These are phyloP conservation scores for Radiomyces spectabilis DNA, from an alignment of 192 early-diverging fungal genomes.

Conservation along the genomic window DNA sequence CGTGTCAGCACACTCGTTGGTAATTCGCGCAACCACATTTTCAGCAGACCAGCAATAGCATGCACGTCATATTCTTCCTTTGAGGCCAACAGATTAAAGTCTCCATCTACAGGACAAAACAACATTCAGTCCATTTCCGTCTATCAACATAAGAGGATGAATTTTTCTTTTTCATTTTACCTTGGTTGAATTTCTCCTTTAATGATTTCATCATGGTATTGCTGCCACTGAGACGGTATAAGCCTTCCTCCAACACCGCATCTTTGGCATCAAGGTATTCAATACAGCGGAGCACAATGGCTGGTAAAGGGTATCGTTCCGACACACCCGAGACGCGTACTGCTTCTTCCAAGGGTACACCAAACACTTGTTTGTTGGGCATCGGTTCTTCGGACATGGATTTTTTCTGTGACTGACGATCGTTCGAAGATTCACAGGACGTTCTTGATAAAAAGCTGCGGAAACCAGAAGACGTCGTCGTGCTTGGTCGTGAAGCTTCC, in stretches of 20 bases:
- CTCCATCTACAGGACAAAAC: slow-evolving; percentile 46
- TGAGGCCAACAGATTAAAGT: slow-evolving; percentile 57
- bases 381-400: no score
- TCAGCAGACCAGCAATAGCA: slow-evolving; percentile 85
- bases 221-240: slow-evolving; percentile 88
- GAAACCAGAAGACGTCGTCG: not conserved
- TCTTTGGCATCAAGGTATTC: slow-evolving; percentile 91
- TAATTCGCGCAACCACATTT: slow-evolving; percentile 87
- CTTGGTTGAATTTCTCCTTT: slow-evolving; percentile 72
- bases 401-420: not conserved
- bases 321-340: slow-evolving; percentile 62
- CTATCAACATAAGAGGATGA: no score
- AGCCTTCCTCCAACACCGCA: slow-evolving; percentile 87
- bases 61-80: slow-evolving; percentile 86
- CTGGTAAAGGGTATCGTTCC: slow-evolving; percentile 78
- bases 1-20: slow-evolving; percentile 80
- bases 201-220: slow-evolving; percentile 63
- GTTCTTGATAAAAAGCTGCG: slow-evolving; percentile 18
- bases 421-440: slow-evolving; percentile 4
- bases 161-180: slow-evolving; percentile 5
- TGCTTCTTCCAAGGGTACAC: slow-evolving; percentile 73
- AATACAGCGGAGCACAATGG: slow-evolving; percentile 90
- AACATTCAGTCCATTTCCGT: no score
- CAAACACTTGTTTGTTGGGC: slow-evolving; percentile 77
- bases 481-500: not conserved